Conservation (phyloP, 148 eudicot genomes). For the Camellia granthamiana region DNA sequence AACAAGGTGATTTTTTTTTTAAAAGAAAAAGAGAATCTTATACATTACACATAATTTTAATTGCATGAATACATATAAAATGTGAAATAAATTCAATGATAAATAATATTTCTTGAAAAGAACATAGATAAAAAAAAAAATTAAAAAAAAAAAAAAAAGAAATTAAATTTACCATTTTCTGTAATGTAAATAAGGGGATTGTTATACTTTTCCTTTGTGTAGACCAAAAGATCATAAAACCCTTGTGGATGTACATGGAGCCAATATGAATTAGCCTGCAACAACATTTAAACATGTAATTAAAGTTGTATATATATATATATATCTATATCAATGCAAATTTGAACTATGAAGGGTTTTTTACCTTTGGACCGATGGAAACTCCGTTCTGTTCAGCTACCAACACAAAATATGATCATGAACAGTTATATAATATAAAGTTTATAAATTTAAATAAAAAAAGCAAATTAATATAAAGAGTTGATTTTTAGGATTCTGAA, state of each 20-base stretch:
- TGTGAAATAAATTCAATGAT: too few species aligned
- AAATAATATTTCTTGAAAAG: too few species aligned
- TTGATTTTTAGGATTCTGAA: not conserved
- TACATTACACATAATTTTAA: too few species aligned
- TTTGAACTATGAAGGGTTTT: not conserved
- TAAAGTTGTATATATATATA: too few species aligned
- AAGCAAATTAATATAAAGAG: not conserved
- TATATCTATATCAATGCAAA: not conserved
- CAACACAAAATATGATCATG: not conserved
- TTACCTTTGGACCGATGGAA: not conserved
- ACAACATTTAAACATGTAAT: too few species aligned
- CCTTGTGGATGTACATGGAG: not conserved
- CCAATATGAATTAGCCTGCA: not conserved
- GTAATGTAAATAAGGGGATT: not conserved
- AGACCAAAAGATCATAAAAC: too few species aligned
- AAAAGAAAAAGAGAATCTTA: too few species aligned
- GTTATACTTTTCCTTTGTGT: not conserved
- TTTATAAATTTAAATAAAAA: not conserved
- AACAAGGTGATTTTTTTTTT: too few species aligned
- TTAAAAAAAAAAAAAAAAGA: too few species aligned
- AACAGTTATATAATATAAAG: not conserved
- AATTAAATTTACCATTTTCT: not conserved
- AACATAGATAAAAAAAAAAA: too few species aligned
- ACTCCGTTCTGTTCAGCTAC: not conserved
- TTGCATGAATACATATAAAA: too few species aligned